A percentile compares a stretch with the other conserved stretches of the same genome.
Evolutionary conservation across 2,329 filamentous ascomycete species (phyloP).

Genomic region (Penicillium sp.): DNA sequence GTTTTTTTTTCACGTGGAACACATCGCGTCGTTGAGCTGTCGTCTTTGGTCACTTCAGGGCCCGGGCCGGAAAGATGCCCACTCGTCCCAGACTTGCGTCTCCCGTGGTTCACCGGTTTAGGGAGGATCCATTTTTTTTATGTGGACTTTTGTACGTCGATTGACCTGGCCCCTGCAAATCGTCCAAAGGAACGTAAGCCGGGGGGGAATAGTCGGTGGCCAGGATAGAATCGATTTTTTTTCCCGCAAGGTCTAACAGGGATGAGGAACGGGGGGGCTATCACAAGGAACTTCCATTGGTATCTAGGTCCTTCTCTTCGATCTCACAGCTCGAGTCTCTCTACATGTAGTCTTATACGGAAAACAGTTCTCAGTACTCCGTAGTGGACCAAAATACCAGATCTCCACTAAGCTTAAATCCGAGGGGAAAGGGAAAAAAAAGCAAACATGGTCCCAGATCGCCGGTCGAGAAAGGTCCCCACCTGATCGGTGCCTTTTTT

Average conservation of each 20-base stretch:
- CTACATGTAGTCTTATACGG: not conserved
- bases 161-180: not conserved
- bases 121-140: not conserved
- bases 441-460: constrained; percentile 24
- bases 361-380: not conserved
- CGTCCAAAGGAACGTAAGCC: not conserved
- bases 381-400: not conserved
- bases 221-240: not conserved
- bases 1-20: not conserved
- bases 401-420: constrained; percentile 23
- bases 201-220: not conserved
- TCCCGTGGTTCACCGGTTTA: constrained; percentile 1
- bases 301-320: not conserved
- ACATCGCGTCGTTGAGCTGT: not conserved
- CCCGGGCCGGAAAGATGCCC: constrained; percentile 3
- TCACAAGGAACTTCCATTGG: not conserved
- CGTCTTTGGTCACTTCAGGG: not conserved
- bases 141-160: not conserved
- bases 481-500: constrained; percentile 12
- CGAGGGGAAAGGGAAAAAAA: constrained; percentile 11
- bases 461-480: constrained; percentile 14
- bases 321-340: not conserved
- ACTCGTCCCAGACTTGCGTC: constrained; percentile 8
- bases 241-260: not conserved
- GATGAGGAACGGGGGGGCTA: not conserved